A percentile compares a stretch with the other conserved stretches of the same genome.
phyloP scores from a whole-genome alignment of 2,329 filamentous ascomycete genomes.

The Pezicula carpinea region DNA sequence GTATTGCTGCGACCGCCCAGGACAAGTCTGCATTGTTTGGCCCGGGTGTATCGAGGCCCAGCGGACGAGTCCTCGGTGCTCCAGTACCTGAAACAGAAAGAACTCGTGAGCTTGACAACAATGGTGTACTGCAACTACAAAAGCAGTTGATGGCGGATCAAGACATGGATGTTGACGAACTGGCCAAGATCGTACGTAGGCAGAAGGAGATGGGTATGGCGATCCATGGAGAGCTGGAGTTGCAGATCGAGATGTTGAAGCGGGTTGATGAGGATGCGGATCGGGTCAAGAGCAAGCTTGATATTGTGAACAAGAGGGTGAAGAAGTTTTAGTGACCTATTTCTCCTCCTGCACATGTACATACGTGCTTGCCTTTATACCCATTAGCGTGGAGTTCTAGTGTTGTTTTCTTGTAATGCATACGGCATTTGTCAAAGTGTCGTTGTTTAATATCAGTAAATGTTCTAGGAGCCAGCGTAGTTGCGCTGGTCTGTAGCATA shows the following conservation, averaged over 20 bases:
- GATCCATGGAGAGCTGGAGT: constrained; percentile 68
- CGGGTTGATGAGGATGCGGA: constrained; percentile 63
- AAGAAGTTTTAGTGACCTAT: constrained; percentile 49
- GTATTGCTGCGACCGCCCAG: constrained; percentile 24
- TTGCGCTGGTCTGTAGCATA: too few relatives aligned
- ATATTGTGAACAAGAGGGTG: constrained; percentile 68
- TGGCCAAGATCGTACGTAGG: constrained; percentile 64
- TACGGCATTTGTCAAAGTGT: too few relatives aligned
- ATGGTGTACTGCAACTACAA: constrained; percentile 69
- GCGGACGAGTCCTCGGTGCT: constrained; percentile 66
- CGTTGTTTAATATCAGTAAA: too few relatives aligned
- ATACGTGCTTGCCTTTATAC: too few relatives aligned
- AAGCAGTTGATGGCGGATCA: constrained; percentile 70
- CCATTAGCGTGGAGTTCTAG: too few relatives aligned
- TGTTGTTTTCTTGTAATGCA: too few relatives aligned
- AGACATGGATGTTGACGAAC: constrained; percentile 64
- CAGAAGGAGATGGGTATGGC: constrained; percentile 75
- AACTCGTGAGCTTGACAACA: constrained; percentile 73
- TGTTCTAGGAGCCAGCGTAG: too few relatives aligned
- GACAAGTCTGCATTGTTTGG: constrained; percentile 45
- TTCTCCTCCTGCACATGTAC: too few relatives aligned
- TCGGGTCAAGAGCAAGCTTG: constrained; percentile 62
- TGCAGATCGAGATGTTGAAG: constrained; percentile 67
- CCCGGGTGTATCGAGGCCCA: constrained; percentile 29
- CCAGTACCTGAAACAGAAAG: constrained; percentile 70